Conservation (phyloP, 208 protist genomes). For the Crithidia sp. region DNA sequence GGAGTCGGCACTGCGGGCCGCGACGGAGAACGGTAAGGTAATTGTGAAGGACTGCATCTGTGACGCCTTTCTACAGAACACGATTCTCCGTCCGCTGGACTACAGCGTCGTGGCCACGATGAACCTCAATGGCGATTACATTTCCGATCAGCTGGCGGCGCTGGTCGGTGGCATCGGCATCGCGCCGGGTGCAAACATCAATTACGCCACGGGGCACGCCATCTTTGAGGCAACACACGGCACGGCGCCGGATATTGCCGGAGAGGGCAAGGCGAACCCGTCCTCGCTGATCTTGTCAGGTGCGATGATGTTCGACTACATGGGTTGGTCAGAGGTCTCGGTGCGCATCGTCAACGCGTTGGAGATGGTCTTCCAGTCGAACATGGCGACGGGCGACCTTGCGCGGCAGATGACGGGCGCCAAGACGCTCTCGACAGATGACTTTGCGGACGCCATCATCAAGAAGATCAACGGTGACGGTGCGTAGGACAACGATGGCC, state of each 20-base stretch:
- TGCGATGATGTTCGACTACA: slow-evolving; percentile 56
- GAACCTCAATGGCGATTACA: slow-evolving; percentile 65
- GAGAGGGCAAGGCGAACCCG: slow-evolving; percentile 49
- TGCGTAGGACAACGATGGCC: neutral
- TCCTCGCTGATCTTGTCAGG: slow-evolving; percentile 54
- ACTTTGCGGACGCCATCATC: slow-evolving; percentile 41
- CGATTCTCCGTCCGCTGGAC: slow-evolving; percentile 42
- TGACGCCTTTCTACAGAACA: slow-evolving; percentile 64
- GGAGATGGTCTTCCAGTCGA: slow-evolving; percentile 43
- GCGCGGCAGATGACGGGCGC: slow-evolving; percentile 38
- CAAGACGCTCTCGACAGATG: slow-evolving; percentile 38
- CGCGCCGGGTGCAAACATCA: slow-evolving; percentile 64
- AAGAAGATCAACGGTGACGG: slow-evolving; percentile 25
- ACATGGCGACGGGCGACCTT: slow-evolving; percentile 45
- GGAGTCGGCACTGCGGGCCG: slow-evolving; percentile 27
- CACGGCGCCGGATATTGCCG: slow-evolving; percentile 61
- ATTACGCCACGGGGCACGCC: slow-evolving; percentile 53
- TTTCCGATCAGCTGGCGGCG: slow-evolving; percentile 66
- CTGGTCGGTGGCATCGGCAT: slow-evolving; percentile 80
- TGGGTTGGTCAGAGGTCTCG: slow-evolving; percentile 51
- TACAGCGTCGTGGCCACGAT: slow-evolving; percentile 58
- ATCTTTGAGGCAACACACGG: slow-evolving; percentile 67
- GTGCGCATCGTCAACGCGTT: slow-evolving; percentile 36
- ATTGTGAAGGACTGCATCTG: slow-evolving; percentile 65
- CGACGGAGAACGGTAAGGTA: slow-evolving; percentile 44